These are phyloP conservation scores for Fusarium dimerum DNA, from an alignment of 2,329 filamentous ascomycete species.

Conservation along the genomic window DNA sequence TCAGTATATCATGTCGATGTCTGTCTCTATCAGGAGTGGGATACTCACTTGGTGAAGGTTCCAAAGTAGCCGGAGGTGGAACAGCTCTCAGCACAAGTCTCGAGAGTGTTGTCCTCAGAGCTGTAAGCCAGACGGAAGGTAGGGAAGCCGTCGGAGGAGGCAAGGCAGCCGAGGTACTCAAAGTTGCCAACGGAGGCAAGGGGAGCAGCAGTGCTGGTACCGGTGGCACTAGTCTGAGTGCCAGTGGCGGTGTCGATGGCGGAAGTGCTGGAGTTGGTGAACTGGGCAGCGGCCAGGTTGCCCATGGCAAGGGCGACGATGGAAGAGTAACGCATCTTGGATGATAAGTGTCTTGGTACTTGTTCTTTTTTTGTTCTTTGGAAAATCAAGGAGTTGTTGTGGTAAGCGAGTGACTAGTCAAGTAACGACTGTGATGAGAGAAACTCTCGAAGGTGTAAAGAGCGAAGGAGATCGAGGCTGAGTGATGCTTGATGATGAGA, in stretches of 20 bases:
- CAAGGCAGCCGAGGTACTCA: constrained; percentile 30
- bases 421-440: constrained; percentile 25
- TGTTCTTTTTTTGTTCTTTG: constrained; percentile 18
- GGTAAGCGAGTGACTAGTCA: constrained; percentile 27
- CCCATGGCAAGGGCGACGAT: constrained; percentile 34
- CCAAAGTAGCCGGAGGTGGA: constrained; percentile 27
- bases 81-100: constrained; percentile 27
- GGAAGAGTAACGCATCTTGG: constrained; percentile 35
- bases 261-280: constrained; percentile 3
- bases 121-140: constrained; percentile 19
- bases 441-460: constrained; percentile 28
- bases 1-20: constrained; percentile 1
- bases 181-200: constrained; percentile 16
- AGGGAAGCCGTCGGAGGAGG: constrained; percentile 30
- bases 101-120: constrained; percentile 15
- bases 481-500: constrained; percentile 25
- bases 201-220: constrained; percentile 8
- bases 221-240: constrained; percentile 2
- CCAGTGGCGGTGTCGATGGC: constrained; percentile 3
- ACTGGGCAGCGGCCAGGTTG: constrained; percentile 31
- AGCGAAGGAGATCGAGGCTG: constrained; percentile 35
- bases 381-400: constrained; percentile 6
- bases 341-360: constrained; percentile 2
- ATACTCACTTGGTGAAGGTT: constrained; percentile 24
- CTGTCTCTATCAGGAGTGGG: not conserved